These are phyloP conservation scores for Hypoxylon fuscum DNA, from an alignment of 495 filamentous ascomycete species.

Conservation along the genomic window DNA sequence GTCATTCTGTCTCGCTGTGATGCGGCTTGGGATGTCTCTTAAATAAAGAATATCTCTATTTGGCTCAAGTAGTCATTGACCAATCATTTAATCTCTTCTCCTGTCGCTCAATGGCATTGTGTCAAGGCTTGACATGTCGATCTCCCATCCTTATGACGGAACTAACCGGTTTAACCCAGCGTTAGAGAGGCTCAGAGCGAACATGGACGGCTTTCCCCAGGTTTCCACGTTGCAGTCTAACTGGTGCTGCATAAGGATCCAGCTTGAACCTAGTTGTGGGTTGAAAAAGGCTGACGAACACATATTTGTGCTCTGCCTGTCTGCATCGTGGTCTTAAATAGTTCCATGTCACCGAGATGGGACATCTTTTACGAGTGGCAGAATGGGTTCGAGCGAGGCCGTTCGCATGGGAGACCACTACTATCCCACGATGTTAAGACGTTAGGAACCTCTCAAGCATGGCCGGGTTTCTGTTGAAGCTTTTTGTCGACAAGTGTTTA, in stretches of 20 bases:
- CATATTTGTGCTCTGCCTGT: background rate
- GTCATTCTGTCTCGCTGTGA: background rate
- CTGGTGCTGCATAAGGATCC: conserved; percentile 2
- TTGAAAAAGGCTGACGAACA: background rate
- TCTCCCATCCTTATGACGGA: conserved; percentile 17
- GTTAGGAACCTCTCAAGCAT: no score
- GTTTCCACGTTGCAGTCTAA: conserved; percentile 19
- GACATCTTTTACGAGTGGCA: no score
- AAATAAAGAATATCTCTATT: background rate
- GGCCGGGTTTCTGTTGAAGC: background rate
- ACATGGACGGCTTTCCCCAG: conserved; percentile 7
- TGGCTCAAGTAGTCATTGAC: conserved; percentile 4
- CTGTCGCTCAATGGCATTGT: conserved; percentile 10
- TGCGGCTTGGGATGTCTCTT: background rate
- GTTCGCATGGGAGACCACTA: no score
- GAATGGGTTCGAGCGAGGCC: no score
- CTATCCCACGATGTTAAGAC: no score
- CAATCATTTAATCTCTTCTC: conserved; percentile 21
- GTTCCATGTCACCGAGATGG: no score
- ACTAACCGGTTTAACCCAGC: conserved; percentile 13
- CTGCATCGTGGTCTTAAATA: background rate
- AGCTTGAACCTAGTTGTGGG: background rate
- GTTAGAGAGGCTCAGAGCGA: conserved; percentile 2
- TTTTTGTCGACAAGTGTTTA: background rate
- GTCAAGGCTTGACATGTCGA: conserved; percentile 22